Conservation (phyloP, 2,329 filamentous ascomycete genomes). For the Penicillium digitatum region DNA sequence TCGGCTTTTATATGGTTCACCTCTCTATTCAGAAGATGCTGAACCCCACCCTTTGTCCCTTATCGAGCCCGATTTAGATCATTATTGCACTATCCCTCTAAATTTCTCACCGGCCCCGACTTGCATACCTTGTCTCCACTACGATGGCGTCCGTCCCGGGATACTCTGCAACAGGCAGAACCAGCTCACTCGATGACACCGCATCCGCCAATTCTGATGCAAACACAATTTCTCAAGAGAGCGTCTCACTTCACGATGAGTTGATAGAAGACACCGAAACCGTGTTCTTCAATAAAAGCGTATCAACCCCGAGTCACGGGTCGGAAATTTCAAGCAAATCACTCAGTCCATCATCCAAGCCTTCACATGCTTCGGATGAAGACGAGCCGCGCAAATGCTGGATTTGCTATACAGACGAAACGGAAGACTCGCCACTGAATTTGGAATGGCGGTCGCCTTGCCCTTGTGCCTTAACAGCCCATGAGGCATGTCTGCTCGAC, state of each 20-base stretch:
- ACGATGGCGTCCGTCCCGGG: conserved; percentile 37
- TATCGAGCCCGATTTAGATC: conserved; percentile 1
- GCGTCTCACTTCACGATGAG: conserved; percentile 12
- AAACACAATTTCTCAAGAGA: conserved; percentile 6
- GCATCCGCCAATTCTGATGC: conserved; percentile 16
- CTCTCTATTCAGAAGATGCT: conserved; percentile 1
- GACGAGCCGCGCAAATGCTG: conserved; percentile 56
- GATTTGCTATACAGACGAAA: conserved; percentile 66
- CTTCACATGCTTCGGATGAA: conserved; percentile 14
- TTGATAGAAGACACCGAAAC: conserved; percentile 27
- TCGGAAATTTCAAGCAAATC: conserved; percentile 20
- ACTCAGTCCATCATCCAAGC: conserved; percentile 11
- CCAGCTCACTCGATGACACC: conserved; percentile 26
- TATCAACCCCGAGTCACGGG: conserved; percentile 12
- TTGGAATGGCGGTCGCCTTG: conserved; percentile 82
- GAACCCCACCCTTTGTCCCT: neutral
- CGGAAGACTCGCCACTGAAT: conserved; percentile 57
- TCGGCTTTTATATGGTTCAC: neutral
- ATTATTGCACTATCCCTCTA: neutral
- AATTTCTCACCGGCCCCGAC: neutral
- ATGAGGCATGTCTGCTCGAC: conserved; percentile 82
- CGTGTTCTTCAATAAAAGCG: conserved; percentile 28
- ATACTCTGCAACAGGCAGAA: conserved; percentile 29
- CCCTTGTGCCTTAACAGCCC: conserved; percentile 82
- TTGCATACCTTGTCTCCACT: conserved; percentile 1